Evolutionary conservation across 2,329 filamentous ascomycete species (phyloP), one percentile per base, ranked within the genome.

Genomic region (Aspergillus uvarum): DNA sequence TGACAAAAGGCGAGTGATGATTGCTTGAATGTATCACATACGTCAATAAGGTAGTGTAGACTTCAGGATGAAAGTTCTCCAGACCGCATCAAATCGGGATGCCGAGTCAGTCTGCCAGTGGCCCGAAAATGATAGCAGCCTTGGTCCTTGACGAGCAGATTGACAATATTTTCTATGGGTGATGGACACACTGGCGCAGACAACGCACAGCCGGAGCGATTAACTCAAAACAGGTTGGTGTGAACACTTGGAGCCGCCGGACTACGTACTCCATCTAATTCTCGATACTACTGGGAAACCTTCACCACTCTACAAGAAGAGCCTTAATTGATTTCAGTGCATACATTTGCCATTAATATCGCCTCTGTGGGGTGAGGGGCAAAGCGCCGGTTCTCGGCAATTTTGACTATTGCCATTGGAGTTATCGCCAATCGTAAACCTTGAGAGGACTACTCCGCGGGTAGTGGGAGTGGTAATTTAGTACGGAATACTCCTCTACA

Each of bases 351-450:
- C 26, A 29, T 29, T 8, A 29, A 29, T 29, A 16, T 31, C 26
- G 22, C 35, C 32, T 42, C 35, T 26, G 49, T 56, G 54, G 57
- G 52, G 44, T 8, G 29, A 29, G 32, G 22, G 22, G 38, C 14
- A 16, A 59, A 47, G 22, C 38, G 47, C 61, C 61, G 61, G 57
- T 55, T 38, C 51, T 56, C 61, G 56, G 59, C 61, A 49, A 47
- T 61, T 56, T 48, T 16, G 19, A 7, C 38, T 8, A 16, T 44
- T 10, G 32, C 3, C 32, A 35, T 35, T 16, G 32, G 32, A 10
- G 14, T 35, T 10, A 35, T 16, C 32, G 11, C 32, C 14, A 16
- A 35, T 16, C 2, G 1, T 29, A 8, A 29, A 29, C 26, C 7
- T 29, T 29, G 26, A 8, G 26, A 29, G 26, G 26, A 29, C 26